phyloP scores from a whole-genome alignment of 1,139 yeast genomes.

The Geotrichum fermentans region DNA sequence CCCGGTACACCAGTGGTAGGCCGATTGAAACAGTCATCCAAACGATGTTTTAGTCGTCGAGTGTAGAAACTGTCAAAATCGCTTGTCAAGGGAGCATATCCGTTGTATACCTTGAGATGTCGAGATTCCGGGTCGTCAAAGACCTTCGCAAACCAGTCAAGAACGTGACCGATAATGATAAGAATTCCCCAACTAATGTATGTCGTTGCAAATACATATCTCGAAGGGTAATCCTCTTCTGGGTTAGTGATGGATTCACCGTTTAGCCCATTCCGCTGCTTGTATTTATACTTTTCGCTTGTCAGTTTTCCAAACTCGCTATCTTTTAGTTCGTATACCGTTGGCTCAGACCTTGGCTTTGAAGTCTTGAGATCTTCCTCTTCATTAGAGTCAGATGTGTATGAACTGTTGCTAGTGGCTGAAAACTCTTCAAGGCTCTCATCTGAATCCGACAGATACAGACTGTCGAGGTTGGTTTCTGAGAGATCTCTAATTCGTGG shows the following conservation, averaged over 20 bases:
- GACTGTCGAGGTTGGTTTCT: background rate
- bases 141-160: constrained; percentile 78
- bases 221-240: constrained; percentile 64
- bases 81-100: constrained; percentile 94
- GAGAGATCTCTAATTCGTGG: too few relatives aligned
- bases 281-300: constrained; percentile 16
- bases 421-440: background rate
- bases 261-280: constrained; percentile 9
- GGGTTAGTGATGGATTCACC: constrained; percentile 14
- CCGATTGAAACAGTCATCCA: constrained; percentile 91
- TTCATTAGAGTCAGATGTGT: background rate
- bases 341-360: background rate
- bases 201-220: constrained; percentile 70
- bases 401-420: background rate
- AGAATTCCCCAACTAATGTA: constrained; percentile 77
- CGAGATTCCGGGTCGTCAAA: constrained; percentile 59
- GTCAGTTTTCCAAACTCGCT: constrained; percentile 20
- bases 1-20: constrained; percentile 98
- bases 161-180: constrained; percentile 81
- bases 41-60: constrained; percentile 81
- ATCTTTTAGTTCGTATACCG: constrained; percentile 17
- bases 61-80: constrained; percentile 92
- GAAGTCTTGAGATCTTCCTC: background rate
- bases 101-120: constrained; percentile 72
- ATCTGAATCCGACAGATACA: constrained; percentile 1